phyloP scores from a whole-genome alignment of 2,329 filamentous ascomycete genomes.

The Colletotrichum tropicicola region DNA sequence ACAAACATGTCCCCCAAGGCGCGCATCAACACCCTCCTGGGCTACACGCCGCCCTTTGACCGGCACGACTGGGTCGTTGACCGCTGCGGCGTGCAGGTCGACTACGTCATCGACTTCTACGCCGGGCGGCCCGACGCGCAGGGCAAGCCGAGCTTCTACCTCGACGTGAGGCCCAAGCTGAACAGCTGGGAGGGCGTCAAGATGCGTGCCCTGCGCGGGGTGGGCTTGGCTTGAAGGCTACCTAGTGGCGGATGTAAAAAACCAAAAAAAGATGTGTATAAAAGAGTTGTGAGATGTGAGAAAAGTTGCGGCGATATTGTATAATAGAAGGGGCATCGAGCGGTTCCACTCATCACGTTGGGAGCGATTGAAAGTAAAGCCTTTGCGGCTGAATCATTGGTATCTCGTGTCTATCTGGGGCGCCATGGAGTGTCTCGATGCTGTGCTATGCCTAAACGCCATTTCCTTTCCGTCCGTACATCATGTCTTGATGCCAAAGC shows the following conservation, averaged over 20 bases:
- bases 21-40: constrained; percentile 81
- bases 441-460: no score
- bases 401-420: no score
- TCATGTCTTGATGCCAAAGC: neutral
- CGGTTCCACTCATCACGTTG: neutral
- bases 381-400: neutral
- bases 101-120: constrained; percentile 99
- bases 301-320: no score
- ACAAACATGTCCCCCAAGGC: constrained; percentile 81
- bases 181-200: constrained; percentile 74
- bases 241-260: neutral
- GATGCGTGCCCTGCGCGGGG: constrained; percentile 65
- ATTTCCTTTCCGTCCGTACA: no score
- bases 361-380: no score
- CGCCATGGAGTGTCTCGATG: no score
- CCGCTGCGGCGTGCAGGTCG: constrained; percentile 83
- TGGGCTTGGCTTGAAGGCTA: constrained; percentile 55
- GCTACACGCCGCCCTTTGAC: constrained; percentile 94
- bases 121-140: constrained; percentile 66
- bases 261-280: no score
- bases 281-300: no score
- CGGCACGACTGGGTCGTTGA: constrained; percentile 98
- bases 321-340: no score
- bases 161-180: constrained; percentile 75
- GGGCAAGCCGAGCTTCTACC: constrained; percentile 67